Conservation (phyloP, 768 basidiomycete genomes). For the Punctularia strigosozonata region DNA sequence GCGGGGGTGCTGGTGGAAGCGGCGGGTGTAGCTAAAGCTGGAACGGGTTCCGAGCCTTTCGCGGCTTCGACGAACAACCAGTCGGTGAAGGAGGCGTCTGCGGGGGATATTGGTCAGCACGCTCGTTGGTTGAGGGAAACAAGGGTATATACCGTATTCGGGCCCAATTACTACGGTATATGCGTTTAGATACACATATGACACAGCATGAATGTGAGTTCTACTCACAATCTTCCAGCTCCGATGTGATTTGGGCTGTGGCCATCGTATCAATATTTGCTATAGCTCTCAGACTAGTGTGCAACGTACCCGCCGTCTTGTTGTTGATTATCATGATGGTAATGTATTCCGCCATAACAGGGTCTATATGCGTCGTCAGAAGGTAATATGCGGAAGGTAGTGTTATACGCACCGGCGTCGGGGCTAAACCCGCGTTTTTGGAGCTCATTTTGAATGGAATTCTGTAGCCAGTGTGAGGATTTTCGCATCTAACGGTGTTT, state of each 20-base stretch:
- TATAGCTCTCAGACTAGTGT: background rate
- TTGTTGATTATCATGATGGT: constrained; percentile 94
- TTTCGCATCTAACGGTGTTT: background rate
- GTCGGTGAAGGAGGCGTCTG: constrained; percentile 76
- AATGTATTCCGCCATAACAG: constrained; percentile 90
- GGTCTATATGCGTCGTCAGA: too few species aligned
- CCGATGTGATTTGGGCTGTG: constrained; percentile 75
- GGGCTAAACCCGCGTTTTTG: constrained; percentile 60
- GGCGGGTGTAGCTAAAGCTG: constrained; percentile 11
- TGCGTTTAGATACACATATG: constrained; percentile 6
- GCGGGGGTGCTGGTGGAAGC: constrained; percentile 21
- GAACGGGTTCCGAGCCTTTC: constrained; percentile 45
- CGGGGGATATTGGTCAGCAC: constrained; percentile 9
- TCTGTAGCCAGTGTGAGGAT: constrained; percentile 27
- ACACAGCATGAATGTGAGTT: constrained; percentile 1
- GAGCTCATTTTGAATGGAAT: constrained; percentile 75
- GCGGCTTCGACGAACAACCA: constrained; percentile 81
- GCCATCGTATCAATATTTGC: constrained; percentile 6
- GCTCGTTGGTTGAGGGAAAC: background rate
- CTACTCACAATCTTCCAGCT: constrained; percentile 66
- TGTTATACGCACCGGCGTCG: constrained; percentile 49
- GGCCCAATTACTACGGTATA: constrained; percentile 53
- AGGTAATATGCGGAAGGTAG: background rate
- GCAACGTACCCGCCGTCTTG: constrained; percentile 60
- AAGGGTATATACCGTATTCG: constrained; percentile 49